Percentiles rank a stretch among this genome's conserved stretches.
Evolutionary conservation across 441 rosid species (phyloP).

Genomic region (Corymbia citriodora): DNA sequence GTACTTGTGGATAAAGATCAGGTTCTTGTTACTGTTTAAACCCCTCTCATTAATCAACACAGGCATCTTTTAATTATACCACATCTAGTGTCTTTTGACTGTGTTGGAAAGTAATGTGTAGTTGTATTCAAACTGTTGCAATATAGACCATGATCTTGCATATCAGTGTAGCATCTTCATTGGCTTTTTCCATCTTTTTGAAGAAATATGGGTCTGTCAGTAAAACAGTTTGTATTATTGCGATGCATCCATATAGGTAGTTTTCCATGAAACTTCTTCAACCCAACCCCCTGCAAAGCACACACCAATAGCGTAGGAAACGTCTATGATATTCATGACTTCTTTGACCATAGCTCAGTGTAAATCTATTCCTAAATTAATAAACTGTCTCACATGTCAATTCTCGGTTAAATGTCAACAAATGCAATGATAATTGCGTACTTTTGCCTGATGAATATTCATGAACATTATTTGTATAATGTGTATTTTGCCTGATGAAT

Average conservation of each 20-base stretch:
- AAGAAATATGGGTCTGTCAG: not conserved
- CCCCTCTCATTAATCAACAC: not conserved
- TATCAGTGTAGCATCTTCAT: not conserved
- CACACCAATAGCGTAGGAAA: not conserved
- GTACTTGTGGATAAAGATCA: conserved; percentile 94
- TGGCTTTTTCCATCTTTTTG: not conserved
- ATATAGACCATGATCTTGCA: not conserved
- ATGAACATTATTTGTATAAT: not conserved
- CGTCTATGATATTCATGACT: not conserved
- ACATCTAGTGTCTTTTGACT: not conserved
- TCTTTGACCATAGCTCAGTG: not conserved
- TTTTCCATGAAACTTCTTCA: not conserved
- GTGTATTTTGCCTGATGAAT: too few species aligned
- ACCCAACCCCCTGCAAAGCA: not conserved
- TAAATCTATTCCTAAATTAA: not conserved
- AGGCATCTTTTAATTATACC: not conserved
- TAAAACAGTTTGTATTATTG: not conserved
- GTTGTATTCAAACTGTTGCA: not conserved
- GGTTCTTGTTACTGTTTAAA: conserved; percentile 32
- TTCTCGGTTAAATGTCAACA: not conserved
- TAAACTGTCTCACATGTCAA: not conserved
- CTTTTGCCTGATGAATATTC: not conserved
- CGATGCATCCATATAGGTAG: not conserved
- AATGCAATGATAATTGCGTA: not conserved
- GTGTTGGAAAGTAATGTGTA: not conserved